phyloP scores from a whole-genome alignment of 2,329 filamentous ascomycete genomes.

The Aplosporella prunicola region DNA sequence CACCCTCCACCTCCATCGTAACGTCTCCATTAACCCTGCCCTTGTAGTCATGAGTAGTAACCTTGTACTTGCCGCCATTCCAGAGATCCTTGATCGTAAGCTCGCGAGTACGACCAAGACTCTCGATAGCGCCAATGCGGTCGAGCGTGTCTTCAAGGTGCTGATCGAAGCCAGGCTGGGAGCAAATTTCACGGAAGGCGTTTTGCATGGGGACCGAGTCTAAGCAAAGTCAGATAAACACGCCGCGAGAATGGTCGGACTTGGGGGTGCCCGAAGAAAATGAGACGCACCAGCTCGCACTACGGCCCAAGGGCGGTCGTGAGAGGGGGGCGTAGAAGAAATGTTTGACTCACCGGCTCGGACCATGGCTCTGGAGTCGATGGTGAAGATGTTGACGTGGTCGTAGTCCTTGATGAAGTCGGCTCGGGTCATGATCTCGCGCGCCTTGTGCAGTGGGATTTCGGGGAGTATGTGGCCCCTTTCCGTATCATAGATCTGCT shows the following conservation, averaged over 20 bases:
- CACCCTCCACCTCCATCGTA: conserved; percentile 14
- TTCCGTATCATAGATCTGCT: conserved; percentile 53
- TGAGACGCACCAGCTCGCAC: too few species aligned
- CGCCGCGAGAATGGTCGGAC: too few species aligned
- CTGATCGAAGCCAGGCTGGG: conserved; percentile 65
- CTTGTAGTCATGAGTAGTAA: conserved; percentile 22
- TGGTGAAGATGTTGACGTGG: conserved; percentile 89
- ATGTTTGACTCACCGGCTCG: conserved; percentile 44
- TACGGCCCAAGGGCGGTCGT: too few species aligned
- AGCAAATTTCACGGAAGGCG: conserved; percentile 79
- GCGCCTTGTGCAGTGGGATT: conserved; percentile 39
- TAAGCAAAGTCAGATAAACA: background rate
- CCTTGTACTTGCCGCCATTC: conserved; percentile 63
- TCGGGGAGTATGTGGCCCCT: conserved; percentile 68
- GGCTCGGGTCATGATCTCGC: conserved; percentile 83
- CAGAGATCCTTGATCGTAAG: conserved; percentile 92
- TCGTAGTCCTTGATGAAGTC: conserved; percentile 93
- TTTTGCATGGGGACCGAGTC: conserved; percentile 94
- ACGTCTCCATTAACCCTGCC: conserved; percentile 22
- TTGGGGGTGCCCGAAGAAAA: too few species aligned
- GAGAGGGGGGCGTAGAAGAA: background rate
- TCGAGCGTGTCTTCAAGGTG: conserved; percentile 74
- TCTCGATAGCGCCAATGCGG: conserved; percentile 87
- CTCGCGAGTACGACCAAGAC: conserved; percentile 84
- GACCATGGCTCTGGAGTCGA: conserved; percentile 77